phyloP scores from a whole-genome alignment of 352 stramenopile species.

The Pythium aquatile region DNA sequence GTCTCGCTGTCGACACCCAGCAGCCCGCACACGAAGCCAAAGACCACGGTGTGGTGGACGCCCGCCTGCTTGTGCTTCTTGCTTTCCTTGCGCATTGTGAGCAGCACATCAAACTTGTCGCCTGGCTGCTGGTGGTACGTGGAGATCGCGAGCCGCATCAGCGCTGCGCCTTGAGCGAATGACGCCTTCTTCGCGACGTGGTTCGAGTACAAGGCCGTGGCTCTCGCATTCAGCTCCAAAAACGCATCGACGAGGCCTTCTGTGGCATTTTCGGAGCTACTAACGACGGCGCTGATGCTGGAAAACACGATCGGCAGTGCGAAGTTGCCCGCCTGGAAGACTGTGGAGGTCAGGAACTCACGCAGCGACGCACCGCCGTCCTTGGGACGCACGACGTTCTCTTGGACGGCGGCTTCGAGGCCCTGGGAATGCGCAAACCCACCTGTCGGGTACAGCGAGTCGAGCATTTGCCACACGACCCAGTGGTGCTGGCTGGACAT shows the following conservation, averaged over 20 bases:
- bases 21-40: conserved; percentile 62
- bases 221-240: conserved; percentile 46
- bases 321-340: conserved; percentile 77
- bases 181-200: conserved; percentile 79
- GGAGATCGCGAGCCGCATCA: conserved; percentile 65
- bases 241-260: conserved; percentile 37
- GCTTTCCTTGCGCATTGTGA: conserved; percentile 46
- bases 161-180: conserved; percentile 62
- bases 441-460: conserved; percentile 81
- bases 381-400: conserved; percentile 45
- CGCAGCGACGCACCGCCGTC: conserved; percentile 36
- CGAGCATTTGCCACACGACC: conserved; percentile 77
- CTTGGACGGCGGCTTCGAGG: conserved; percentile 73
- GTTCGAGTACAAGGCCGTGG: conserved; percentile 70
- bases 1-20: conserved; percentile 41
- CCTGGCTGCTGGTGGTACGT: conserved; percentile 36
- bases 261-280: background rate
- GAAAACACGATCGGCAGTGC: conserved; percentile 70
- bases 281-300: conserved; percentile 25
- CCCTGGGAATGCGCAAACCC: conserved; percentile 82
- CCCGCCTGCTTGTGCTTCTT: conserved; percentile 50
- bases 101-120: conserved; percentile 36
- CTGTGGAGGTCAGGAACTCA: conserved; percentile 52
- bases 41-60: conserved; percentile 68
- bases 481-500: conserved; percentile 29